Evolutionary conservation across 106 monocot genomes (phyloP), one percentile per base, ranked within the genome.

Genomic region (Apostasia ramifera): DNA sequence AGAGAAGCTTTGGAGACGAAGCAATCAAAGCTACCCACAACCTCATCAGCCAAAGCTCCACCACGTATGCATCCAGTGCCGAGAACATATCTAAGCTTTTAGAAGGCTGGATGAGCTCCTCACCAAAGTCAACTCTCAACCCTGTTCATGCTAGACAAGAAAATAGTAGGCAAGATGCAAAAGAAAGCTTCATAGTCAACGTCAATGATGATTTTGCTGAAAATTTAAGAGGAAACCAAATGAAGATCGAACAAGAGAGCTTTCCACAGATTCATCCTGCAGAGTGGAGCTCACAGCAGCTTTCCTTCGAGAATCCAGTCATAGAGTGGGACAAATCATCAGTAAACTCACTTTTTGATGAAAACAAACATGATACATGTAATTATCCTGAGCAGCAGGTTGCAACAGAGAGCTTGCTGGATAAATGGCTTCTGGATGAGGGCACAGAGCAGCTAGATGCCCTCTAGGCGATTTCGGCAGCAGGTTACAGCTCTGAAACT

Each of bases 351-450:
- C 43, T 52, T 14, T 59, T 68, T 44, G 57, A 60, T 47, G 56
- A 12, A 13, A 37, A 38, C 12, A 12, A 61, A 10, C 53, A 66
- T 40, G 47, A 57, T 40, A 54, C 44, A 46, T 1, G 44, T n/a
- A 48, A 2, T 13, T 47, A 26, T n/a, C 49, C 43, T 39, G 79
- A 76, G 40, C 40, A 37, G 1, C 7, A 57, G 7, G 8, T 14
- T 7, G 48, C n/a, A 8, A 69, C 78, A 53, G 56, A 74, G 68
- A 69, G 80, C 26, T 44, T 75, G 53, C 63, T 85, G 11, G 88
- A 92, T 76, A 85, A 85, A 55, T 92, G 92, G 92, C 78, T 92
- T 40, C 55, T 88, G 2, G 91, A 84, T 53, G 91, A 91, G 69
- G 52, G 64, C 40, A 44, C 70, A 6, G 80, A 71, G 5, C 81